These are phyloP conservation scores for Saccharomycopsis javanensis DNA, from an alignment of 805 yeast genomes.

Conservation along the genomic window DNA sequence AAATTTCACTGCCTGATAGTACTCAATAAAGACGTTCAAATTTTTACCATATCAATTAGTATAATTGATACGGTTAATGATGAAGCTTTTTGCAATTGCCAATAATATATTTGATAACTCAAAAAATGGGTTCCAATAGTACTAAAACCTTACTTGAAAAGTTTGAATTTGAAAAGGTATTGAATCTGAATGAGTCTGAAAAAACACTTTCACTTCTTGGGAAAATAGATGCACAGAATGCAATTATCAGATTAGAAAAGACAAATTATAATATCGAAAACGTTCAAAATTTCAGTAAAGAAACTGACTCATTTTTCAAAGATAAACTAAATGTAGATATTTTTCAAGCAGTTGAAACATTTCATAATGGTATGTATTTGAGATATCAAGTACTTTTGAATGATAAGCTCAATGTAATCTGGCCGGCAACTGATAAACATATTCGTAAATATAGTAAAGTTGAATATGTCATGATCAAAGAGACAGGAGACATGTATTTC, in stretches of 20 bases:
- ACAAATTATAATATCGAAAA: slow-evolving; percentile 39
- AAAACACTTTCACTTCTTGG: slow-evolving; percentile 68
- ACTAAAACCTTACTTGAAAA: slow-evolving; percentile 4
- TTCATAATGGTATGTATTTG: slow-evolving; percentile 72
- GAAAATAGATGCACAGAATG: slow-evolving; percentile 44
- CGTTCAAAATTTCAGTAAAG: background rate
- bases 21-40: too few relatives aligned
- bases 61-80: too few relatives aligned
- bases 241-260: slow-evolving; percentile 67
- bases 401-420: slow-evolving; percentile 66
- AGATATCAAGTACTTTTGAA: slow-evolving; percentile 65
- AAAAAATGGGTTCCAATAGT: background rate
- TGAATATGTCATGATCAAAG: slow-evolving; percentile 50
- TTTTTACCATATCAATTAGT: too few relatives aligned
- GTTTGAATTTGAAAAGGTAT: slow-evolving; percentile 39
- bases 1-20: too few relatives aligned
- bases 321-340: background rate
- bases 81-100: background rate
- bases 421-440: slow-evolving; percentile 85
- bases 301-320: background rate
- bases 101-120: too few relatives aligned
- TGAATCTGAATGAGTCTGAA: slow-evolving; percentile 53
- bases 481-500: slow-evolving; percentile 71
- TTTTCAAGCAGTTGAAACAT: slow-evolving; percentile 21
- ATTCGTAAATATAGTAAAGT: slow-evolving; percentile 65